These are phyloP conservation scores for Talaromyces adpressus DNA, from an alignment of 495 filamentous ascomycete genomes.

Conservation along the genomic window DNA sequence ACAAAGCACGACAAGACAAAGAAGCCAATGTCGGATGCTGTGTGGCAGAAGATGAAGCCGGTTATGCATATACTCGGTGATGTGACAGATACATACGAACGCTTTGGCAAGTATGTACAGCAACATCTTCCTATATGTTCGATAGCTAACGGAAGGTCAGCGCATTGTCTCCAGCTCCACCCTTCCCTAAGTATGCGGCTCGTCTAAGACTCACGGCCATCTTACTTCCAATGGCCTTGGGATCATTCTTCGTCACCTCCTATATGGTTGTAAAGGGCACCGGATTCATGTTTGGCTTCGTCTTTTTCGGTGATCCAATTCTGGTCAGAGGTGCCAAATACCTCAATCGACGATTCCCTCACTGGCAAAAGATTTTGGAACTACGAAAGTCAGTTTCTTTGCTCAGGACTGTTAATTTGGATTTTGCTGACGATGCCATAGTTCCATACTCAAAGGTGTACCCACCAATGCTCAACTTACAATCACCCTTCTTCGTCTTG, in stretches of 20 bases:
- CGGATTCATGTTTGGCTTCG: slow-evolving; percentile 60
- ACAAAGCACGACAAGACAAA: slow-evolving; percentile 73
- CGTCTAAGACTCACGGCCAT: slow-evolving; percentile 57
- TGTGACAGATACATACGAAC: slow-evolving; percentile 71
- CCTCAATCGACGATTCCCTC: slow-evolving; percentile 59
- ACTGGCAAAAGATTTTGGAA: slow-evolving; percentile 71
- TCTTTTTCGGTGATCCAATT: slow-evolving; percentile 76
- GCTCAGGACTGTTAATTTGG: slow-evolving; percentile 2
- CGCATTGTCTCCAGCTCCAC: slow-evolving; percentile 68
- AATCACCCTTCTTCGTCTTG: slow-evolving; percentile 76
- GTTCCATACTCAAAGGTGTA: slow-evolving; percentile 72
- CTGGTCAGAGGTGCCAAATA: slow-evolving; percentile 50
- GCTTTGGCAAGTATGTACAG: slow-evolving; percentile 58
- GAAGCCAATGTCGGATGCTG: slow-evolving; percentile 69
- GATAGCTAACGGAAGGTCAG: slow-evolving; percentile 25
- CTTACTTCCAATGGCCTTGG: slow-evolving; percentile 48
- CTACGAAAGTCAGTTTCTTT: slow-evolving; percentile 48
- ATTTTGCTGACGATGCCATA: slow-evolving; percentile 20
- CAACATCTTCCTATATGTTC: background rate
- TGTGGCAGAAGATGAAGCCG: slow-evolving; percentile 68
- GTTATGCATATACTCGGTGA: slow-evolving; percentile 71
- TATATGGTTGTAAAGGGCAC: slow-evolving; percentile 67
- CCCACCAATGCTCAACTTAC: slow-evolving; percentile 86
- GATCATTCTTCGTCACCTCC: slow-evolving; percentile 57
- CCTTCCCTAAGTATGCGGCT: slow-evolving; percentile 59